Evolutionary conservation across 208 protist genomes (phyloP), one percentile per base, ranked within the genome.

Genomic region (Wallacemonas rigidus): DNA sequence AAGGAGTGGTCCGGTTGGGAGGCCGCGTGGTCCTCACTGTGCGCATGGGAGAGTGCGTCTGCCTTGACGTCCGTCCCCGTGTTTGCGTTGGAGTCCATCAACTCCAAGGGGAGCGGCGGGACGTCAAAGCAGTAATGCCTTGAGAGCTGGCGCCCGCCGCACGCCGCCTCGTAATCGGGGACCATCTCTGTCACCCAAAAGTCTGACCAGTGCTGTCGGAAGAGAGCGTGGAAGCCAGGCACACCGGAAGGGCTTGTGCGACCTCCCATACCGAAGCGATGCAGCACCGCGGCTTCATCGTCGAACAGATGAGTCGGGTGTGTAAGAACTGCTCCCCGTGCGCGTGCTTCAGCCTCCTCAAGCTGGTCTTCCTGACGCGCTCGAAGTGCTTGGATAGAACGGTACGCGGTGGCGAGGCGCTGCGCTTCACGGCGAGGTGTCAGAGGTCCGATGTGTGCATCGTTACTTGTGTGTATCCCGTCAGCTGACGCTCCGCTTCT

Each of bases 191-290:
- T 81, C 4, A 86, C 80, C 11, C 71, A 53, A 57, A 87, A 87
- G 60, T 87, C 84, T 9, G 56, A 69, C 78, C 77, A 82, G 15
- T 74, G 74, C 72, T 89, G 83, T 4, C 83, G 65, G 77, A 95
- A 95, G 1, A 93, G 64, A 0, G 84, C 90, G 41, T 50, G 68
- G 50, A 95, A 95, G 7, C 86, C 86, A 2, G 62, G 75, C 36
- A 71, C 69, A 2, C 38, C 51, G 38, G 53, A 61, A 1, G 81
- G 75, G 41, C 69, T 82, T 17, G 81, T 85, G 63, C 72, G 81
- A n/a, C 56, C 76, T 11, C 87, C 88, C 91, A 95, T 95, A 14
- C 91, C 91, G 44, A 92, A 95, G n/a, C 78, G 79, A n/a, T 64
- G 69, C 47, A 85, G 62, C 17, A 95, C 86, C 2, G 68, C 80